A percentile compares a stretch with the other conserved stretches of the same genome.
phyloP scores from a whole-genome alignment of 768 basidiomycete genomes.

The Pleurotus djamor region DNA sequence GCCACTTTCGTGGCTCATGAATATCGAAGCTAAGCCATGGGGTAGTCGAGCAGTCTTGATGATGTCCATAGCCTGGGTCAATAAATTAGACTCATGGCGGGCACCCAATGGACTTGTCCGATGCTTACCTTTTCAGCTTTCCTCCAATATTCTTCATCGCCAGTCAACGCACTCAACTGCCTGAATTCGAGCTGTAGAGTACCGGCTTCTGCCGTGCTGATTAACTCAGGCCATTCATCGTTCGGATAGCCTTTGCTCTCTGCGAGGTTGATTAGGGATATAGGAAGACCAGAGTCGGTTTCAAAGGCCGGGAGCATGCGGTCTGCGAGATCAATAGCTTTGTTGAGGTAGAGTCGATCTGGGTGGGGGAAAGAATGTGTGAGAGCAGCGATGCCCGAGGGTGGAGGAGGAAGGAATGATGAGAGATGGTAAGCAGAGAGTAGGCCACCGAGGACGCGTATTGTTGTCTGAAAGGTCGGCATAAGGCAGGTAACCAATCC shows the following conservation, averaged over 20 bases:
- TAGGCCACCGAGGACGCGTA: slow-evolving; percentile 88
- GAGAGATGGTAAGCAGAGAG: slow-evolving; percentile 85
- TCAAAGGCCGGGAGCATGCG: slow-evolving; percentile 84
- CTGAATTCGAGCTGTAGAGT: slow-evolving; percentile 90
- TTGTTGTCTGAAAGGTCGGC: slow-evolving; percentile 66
- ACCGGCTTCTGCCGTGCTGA: slow-evolving; percentile 84
- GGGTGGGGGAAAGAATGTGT: slow-evolving; percentile 16
- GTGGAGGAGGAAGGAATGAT: slow-evolving; percentile 12
- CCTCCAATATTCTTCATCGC: slow-evolving; percentile 77
- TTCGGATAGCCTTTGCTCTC: slow-evolving; percentile 58
- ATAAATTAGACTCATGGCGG: too few species aligned
- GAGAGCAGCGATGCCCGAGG: neutral
- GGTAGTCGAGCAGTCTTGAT: slow-evolving; percentile 61
- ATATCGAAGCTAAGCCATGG: slow-evolving; percentile 82
- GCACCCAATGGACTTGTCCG: too few species aligned
- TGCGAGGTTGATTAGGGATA: slow-evolving; percentile 77
- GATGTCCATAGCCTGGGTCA: slow-evolving; percentile 55
- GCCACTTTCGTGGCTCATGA: slow-evolving; percentile 58
- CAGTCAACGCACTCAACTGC: slow-evolving; percentile 81
- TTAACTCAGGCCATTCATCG: slow-evolving; percentile 53
- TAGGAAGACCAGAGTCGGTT: slow-evolving; percentile 77
- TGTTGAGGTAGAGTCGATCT: slow-evolving; percentile 63
- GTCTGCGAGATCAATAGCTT: slow-evolving; percentile 81
- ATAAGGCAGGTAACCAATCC: neutral
- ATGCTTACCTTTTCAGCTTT: slow-evolving; percentile 64